These are phyloP conservation scores for Microbotryum scabiosae DNA, from an alignment of 1,284 basidiomycete genomes.

Conservation along the genomic window DNA sequence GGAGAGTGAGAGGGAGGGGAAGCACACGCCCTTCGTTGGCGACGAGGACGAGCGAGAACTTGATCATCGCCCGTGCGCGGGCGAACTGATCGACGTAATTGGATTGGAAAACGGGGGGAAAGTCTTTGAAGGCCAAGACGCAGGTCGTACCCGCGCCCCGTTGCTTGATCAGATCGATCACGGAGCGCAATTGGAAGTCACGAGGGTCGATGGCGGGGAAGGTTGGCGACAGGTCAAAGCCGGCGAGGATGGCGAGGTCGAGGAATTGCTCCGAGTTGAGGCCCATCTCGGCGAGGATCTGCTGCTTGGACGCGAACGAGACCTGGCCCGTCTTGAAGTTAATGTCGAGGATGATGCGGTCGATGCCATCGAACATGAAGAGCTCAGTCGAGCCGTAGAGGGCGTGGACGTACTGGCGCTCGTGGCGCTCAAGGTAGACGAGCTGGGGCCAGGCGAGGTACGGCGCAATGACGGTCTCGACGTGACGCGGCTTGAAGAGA, in stretches of 20 bases:
- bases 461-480: slow-evolving; percentile 92
- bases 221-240: slow-evolving; percentile 74
- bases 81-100: slow-evolving; percentile 70
- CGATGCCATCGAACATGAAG: slow-evolving; percentile 74
- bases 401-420: slow-evolving; percentile 88
- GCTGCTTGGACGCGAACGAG: slow-evolving; percentile 73
- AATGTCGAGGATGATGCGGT: slow-evolving; percentile 81
- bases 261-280: slow-evolving; percentile 85
- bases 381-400: slow-evolving; percentile 86
- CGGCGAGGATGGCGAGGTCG: slow-evolving; percentile 83
- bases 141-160: slow-evolving; percentile 74
- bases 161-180: slow-evolving; percentile 79
- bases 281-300: slow-evolving; percentile 64
- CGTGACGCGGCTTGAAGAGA: slow-evolving; percentile 87
- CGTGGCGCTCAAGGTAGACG: slow-evolving; percentile 87
- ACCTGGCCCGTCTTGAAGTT: slow-evolving; percentile 68
- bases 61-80: slow-evolving; percentile 82
- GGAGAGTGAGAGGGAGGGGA: slow-evolving; percentile 74
- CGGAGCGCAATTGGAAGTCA: slow-evolving; percentile 65
- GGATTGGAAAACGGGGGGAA: slow-evolving; percentile 33
- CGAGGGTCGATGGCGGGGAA: slow-evolving; percentile 71
- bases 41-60: slow-evolving; percentile 80
- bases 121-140: slow-evolving; percentile 25
- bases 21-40: slow-evolving; percentile 76
- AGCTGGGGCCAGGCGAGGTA: slow-evolving; percentile 91